Base-by-base conservation (phyloP, 805 yeast genomes). In the Yamadazyma philogaea region DNA sequence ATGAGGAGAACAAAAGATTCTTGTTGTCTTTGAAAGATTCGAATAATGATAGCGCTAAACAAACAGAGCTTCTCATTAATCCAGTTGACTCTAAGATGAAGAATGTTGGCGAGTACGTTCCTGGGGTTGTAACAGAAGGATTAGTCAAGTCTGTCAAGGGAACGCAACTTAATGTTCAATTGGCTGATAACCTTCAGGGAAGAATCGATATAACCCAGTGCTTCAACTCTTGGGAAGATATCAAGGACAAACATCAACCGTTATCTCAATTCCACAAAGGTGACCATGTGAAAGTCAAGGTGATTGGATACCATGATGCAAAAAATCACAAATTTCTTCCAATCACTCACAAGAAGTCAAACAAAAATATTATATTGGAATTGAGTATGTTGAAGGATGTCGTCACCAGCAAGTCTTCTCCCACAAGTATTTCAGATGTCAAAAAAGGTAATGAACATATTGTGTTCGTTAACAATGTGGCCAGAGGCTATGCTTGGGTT, bases 131-230 rank as follows among this genome's bases (percentile, higher is more conserved):
- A 17, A 81, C 89, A 7, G 73, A 76, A 46, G 91, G 83, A 30
- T 56, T 59, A 14, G 64, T 90, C 42, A 81, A 74, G 37, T 67
- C 82, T 1, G 74, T 86, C 28, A 86, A 84, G 57, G 79, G 77
- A 24, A 79, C 87, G 5, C 93, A 87, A 64, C 66, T 90, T 51
- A 81, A 82, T 53, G 84, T 90, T 15, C 75, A 75, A 38, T 68
- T 89, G 35, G 89, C 93, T 40, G 93, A 84, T 46, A 82, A 84
- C 56, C 69, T 81, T 47, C 84, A 78, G 53, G 97, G 95, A 30
- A 78, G 95, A 58, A 64, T 90, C 45, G 95, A 87, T 53, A 70
- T 83, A 14, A 76, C 89, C 14, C 85, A 88, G 61, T 66, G 84
- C 30, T 84, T 77, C 61, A 80, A 78, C 40, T 51, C 60, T 0